Base-by-base conservation (phyloP, 2,329 filamentous ascomycete species). In the Thelonectria olida region DNA sequence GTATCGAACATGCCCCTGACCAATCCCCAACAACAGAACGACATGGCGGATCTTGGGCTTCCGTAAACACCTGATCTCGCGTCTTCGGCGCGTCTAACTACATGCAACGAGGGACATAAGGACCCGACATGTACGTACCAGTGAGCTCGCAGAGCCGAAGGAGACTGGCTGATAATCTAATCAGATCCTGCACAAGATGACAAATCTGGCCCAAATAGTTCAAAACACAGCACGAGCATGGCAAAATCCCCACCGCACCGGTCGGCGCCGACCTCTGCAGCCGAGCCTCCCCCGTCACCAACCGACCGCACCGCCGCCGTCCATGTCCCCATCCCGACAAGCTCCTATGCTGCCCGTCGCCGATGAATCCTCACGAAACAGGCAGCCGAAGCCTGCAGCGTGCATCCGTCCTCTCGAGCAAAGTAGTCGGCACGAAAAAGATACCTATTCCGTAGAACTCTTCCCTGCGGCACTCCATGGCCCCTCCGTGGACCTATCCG, bases 161-260 rank as follows among this genome's bases (percentile, higher is more conserved):
- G 28, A 31, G n/a, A n/a, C n/a, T 25, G 23, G 23, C 44, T 48
- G 56, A 60, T 54, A 66, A 66, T 70, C 65, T 67, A 60, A 71
- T 67, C 67, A 64, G 67, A 70, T 71, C 54, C 57, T 54, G 58
- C 28, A 41, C 19, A 42, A n/a, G 27, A 49, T 71, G 67, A 67
- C 65, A 70, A 70, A 71, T 68, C 20, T 31, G 23, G 17, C 38
- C 27, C 51, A 25, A 54, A 65, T 27, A 53, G 31, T 54, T 27
- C 52, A 54, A 47, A 54, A 45, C 19, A 22, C 7, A 25, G 9
- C 22, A 28, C 34, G 22, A 17, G 36, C 34, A 45, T 39, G 44
- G 23, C 51, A 50, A 54, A 34, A 27, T 48, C 38, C 36, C 34
- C 27, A 44, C 53, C 36, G 31, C 42, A n/a, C 54, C 55, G 31